phyloP scores from a whole-genome alignment of 306 rosid species.

The Pterocarpus santalinus region DNA sequence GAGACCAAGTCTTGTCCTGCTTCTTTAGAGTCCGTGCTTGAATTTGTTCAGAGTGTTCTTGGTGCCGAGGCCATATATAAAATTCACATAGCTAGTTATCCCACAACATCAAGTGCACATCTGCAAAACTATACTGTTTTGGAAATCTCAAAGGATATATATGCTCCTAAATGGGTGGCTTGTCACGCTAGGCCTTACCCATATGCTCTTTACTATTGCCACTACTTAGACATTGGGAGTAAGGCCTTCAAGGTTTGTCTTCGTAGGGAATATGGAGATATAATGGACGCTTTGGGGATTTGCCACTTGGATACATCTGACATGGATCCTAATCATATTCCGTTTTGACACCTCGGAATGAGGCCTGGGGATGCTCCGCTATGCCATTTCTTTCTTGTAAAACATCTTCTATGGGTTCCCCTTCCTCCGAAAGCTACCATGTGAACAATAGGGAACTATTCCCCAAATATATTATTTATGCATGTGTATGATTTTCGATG shows the following conservation, averaged over 20 bases:
- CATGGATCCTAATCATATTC: conserved; percentile 50
- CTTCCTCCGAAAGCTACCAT: conserved; percentile 34
- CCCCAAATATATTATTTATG: neutral
- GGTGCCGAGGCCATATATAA: conserved; percentile 28
- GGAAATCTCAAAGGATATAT: conserved; percentile 46
- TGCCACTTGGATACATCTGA: conserved; percentile 60
- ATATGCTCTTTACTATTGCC: conserved; percentile 60
- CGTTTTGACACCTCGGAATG: conserved; percentile 47
- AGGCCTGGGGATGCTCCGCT: conserved; percentile 43
- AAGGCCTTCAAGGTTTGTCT: conserved; percentile 56
- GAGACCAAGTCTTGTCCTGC: conserved; percentile 59
- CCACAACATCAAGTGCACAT: conserved; percentile 36
- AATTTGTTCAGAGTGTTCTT: conserved; percentile 41
- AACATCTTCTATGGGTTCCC: conserved; percentile 57
- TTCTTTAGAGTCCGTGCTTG: conserved; percentile 55
- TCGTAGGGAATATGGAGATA: conserved; percentile 54
- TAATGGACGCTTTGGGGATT: conserved; percentile 52
- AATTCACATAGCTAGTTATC: conserved; percentile 47
- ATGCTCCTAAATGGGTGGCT: conserved; percentile 59
- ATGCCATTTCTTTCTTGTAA: conserved; percentile 57
- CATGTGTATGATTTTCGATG: too few species aligned
- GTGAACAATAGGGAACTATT: conserved; percentile 1
- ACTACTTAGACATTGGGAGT: conserved; percentile 48
- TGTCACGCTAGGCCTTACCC: conserved; percentile 60
- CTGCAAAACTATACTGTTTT: conserved; percentile 55